Evolutionary conservation across 2,329 filamentous ascomycete species (phyloP), one percentile per base, ranked within the genome.

Genomic region (Exophiala calicioides): DNA sequence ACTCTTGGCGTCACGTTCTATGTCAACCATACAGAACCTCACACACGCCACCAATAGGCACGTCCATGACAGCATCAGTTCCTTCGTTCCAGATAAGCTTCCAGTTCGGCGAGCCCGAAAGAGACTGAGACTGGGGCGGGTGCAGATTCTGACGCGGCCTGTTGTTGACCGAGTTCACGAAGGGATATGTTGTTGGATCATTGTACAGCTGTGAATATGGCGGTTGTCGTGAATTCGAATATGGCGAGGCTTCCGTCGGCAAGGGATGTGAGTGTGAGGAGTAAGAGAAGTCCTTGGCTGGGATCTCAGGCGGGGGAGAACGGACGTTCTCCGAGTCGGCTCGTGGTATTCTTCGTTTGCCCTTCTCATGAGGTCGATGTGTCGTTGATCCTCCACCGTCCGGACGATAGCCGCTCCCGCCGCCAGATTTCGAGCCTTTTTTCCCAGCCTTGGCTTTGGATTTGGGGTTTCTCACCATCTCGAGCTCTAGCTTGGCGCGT

Each of bases 1-100:
- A n/a, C n/a, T n/a, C n/a, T n/a, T n/a, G n/a, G n/a, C n/a, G n/a
- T n/a, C n/a, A n/a, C n/a, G n/a, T n/a, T n/a, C n/a, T 27, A 34
- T 34, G 13, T 49, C 27, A 52, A 41, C 89, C 90, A 67, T 97
- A 98, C 16, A 98, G 65, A 24, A 98, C 83, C 71, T 98, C 90
- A 63, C 91, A 97, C 2, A 97, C 91, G 1, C 91, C 93, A 7
- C 90, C 90, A 56, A 97, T 79, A 5, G 93, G 93, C 37, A 98
- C 85, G 70, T 98, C 93, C 87, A 98, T 87, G 5, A 97, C 93
- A 1, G 90, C 93, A 74, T 98, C 93, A 0, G 93, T 98, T 13
- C 93, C 90, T 59, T 88, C 84, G 61, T 83, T 90, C 93, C 93
- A 98, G 13, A 95, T 77, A 48, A 76, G 78, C 61, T 78, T 83